phyloP scores from a whole-genome alignment of 2,329 filamentous ascomycete genomes.

The Epichloe gansuensis region DNA sequence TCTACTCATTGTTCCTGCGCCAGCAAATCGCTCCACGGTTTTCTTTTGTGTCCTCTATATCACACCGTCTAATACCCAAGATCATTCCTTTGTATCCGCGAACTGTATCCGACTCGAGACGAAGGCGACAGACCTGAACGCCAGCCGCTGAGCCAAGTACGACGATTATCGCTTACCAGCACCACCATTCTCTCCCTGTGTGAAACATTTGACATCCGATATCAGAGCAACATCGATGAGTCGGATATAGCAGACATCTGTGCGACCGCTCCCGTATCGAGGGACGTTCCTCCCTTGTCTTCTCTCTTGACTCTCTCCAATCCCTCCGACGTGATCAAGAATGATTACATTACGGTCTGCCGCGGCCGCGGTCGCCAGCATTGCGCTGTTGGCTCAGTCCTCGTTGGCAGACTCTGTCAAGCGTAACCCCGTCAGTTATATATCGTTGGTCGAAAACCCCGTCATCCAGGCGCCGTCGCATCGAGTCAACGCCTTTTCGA shows the following conservation, averaged over 20 bases:
- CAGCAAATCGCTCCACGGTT: not conserved
- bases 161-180: not conserved
- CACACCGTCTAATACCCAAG: too few species aligned
- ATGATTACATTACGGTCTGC: constrained; percentile 17
- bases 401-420: constrained; percentile 51
- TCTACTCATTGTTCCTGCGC: not conserved
- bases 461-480: constrained; percentile 68
- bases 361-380: constrained; percentile 13
- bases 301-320: not conserved
- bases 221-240: not conserved
- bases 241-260: not conserved
- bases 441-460: constrained; percentile 62
- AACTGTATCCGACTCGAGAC: too few species aligned
- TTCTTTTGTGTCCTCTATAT: not conserved
- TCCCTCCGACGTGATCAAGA: not conserved
- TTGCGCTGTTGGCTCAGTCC: constrained; percentile 12
- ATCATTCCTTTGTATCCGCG: too few species aligned
- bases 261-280: constrained; percentile 1
- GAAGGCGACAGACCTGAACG: too few species aligned
- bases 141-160: too few species aligned
- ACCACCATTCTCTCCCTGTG: not conserved
- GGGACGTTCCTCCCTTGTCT: constrained; percentile 1
- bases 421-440: constrained; percentile 63
- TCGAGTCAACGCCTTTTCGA: constrained; percentile 65
- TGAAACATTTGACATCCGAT: not conserved